phyloP scores from a whole-genome alignment of 1,139 yeast genomes.

The Yamadazyma atlantica region DNA sequence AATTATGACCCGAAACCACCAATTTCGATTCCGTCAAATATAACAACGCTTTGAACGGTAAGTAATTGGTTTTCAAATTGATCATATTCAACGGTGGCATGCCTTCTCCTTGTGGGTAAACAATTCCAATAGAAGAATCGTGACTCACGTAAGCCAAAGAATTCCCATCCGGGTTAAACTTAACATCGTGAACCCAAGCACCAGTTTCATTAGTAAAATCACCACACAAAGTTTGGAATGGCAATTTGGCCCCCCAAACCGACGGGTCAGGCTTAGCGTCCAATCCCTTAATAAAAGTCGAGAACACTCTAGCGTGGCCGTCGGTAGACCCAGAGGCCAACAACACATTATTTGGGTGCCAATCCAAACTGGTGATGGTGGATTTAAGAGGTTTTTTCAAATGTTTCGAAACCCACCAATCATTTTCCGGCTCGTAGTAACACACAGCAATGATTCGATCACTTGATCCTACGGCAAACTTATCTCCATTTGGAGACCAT shows the following conservation, averaged over 20 bases:
- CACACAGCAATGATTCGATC: conserved; percentile 94
- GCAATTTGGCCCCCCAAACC: conserved; percentile 93
- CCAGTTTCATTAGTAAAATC: conserved; percentile 77
- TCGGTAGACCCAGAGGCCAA: conserved; percentile 93
- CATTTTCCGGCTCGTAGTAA: conserved; percentile 92
- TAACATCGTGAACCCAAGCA: conserved; percentile 91
- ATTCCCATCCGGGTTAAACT: conserved; percentile 80
- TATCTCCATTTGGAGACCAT: conserved; percentile 92
- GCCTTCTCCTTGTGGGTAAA: conserved; percentile 75
- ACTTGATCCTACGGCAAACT: conserved; percentile 96
- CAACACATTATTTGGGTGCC: conserved; percentile 94
- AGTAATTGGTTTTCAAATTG: conserved; percentile 63
- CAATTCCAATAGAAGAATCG: conserved; percentile 73
- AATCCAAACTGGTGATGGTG: conserved; percentile 77
- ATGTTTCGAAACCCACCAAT: conserved; percentile 99
- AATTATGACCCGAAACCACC: conserved; percentile 89
- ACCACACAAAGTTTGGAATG: conserved; percentile 91
- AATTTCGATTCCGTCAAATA: conserved; percentile 67
- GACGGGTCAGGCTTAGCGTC: conserved; percentile 82
- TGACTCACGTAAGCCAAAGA: conserved; percentile 77
- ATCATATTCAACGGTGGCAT: conserved; percentile 44
- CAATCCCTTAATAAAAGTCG: conserved; percentile 88
- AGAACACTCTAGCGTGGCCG: conserved; percentile 90
- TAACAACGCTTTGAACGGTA: conserved; percentile 78
- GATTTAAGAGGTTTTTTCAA: conserved; percentile 90